Percentiles rank a stretch among this genome's conserved stretches.
These are phyloP conservation scores for Amylocarpus encephaloides DNA, from an alignment of 2,329 filamentous ascomycete genomes.

Conservation along the genomic window DNA sequence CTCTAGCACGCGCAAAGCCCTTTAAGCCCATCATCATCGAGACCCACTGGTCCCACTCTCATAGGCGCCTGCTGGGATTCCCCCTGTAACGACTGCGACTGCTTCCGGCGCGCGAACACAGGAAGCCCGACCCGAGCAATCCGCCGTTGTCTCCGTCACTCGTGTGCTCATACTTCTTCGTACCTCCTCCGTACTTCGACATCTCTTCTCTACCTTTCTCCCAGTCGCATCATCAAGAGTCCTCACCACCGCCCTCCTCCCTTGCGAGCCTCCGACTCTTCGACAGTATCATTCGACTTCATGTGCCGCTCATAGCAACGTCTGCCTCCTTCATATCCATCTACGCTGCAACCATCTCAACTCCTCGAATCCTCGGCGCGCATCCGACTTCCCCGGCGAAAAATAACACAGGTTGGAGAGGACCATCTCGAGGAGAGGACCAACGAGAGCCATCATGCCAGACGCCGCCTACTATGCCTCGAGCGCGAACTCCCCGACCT, in stretches of 20 bases:
- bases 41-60: too few relatives aligned
- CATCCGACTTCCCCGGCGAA: conserved; percentile 9
- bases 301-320: conserved; percentile 28
- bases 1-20: background rate
- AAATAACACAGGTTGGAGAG: background rate
- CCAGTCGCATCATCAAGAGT: background rate
- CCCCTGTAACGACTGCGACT: background rate
- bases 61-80: background rate
- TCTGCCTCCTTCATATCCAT: conserved; percentile 13
- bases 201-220: background rate
- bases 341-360: conserved; percentile 6
- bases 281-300: conserved; percentile 20
- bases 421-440: conserved; percentile 2
- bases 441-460: conserved; percentile 16
- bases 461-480: conserved; percentile 21
- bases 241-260: conserved; percentile 5
- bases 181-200: background rate
- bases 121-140: conserved; percentile 1
- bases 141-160: background rate
- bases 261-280: conserved; percentile 1
- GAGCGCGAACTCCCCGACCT: conserved; percentile 21
- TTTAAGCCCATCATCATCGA: background rate
- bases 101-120: background rate
- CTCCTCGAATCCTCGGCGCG: background rate
- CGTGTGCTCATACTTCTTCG: background rate